Evolutionary conservation across 1,284 basidiomycete species (phyloP).

Genomic region (Laetiporus sulphureus): DNA sequence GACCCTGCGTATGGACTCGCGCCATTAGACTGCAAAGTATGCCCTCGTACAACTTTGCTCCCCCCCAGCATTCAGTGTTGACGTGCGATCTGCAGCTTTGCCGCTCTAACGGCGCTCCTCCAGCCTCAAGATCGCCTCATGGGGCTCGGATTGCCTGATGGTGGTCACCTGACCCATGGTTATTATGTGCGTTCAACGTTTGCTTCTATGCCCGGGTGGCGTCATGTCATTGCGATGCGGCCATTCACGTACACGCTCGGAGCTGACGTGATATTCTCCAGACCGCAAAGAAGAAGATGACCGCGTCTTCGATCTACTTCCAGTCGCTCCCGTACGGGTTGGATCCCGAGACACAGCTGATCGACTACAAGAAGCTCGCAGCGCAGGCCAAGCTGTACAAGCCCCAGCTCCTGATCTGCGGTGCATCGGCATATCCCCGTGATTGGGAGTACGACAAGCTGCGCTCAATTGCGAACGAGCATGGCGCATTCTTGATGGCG

Average conservation of each 20-base stretch:
- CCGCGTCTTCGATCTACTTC: conserved; percentile 99
- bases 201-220: too few species aligned
- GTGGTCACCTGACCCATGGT: conserved; percentile 97
- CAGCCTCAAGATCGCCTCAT: conserved; percentile 98
- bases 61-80: background rate
- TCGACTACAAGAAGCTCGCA: conserved; percentile 85
- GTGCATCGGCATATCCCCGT: conserved; percentile 97
- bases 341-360: conserved; percentile 77
- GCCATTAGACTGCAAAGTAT: conserved; percentile 71
- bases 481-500: conserved; percentile 90
- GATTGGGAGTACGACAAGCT: conserved; percentile 94
- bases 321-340: conserved; percentile 97
- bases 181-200: too few species aligned
- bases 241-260: background rate
- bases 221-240: conserved; percentile 22
- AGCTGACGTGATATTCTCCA: conserved; percentile 30
- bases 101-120: conserved; percentile 93
- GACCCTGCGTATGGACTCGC: background rate
- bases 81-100: conserved; percentile 62
- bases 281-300: conserved; percentile 99
- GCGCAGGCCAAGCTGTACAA: conserved; percentile 95
- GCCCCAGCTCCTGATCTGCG: conserved; percentile 94
- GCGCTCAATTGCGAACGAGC: conserved; percentile 78
- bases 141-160: conserved; percentile 98
- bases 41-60: conserved; percentile 13